Base-by-base conservation (phyloP, 2,329 filamentous ascomycete species). In the Arachnomyces sp. region DNA sequence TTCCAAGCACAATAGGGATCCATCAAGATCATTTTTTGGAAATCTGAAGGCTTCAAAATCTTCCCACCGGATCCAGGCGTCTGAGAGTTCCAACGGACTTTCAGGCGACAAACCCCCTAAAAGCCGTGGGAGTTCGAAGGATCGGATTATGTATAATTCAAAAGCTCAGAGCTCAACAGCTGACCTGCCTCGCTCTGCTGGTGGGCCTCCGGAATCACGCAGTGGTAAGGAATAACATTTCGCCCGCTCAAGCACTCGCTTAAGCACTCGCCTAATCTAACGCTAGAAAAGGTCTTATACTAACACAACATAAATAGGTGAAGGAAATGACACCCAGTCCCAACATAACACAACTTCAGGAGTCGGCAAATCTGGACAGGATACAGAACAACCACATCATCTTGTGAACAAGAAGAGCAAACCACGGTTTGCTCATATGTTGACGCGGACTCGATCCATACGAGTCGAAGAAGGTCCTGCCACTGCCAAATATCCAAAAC, bases 1-100 rank as follows among this genome's bases (percentile, higher is more conserved):
- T 34, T 48, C 60, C 48, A 66, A 64, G 43, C 67, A 70, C 44
- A 53, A 51, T 11, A 62, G 67, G 40, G 67, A 71, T 44, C 51
- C 60, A 3, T 71, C 67, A 3, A 64, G 61, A 36, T 68, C 65
- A 3, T 69, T 71, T 40, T 70, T 71, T 43, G 62, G 66, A 9
- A 69, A 61, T 41, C 54, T 71, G 32, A 69, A 68, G 52, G 66
- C 66, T 4, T 66, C 66, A 3, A 67, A 66, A 46, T 62, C 66
- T 9, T 65, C 65, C 2, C 65, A 69, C 37, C 58, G 55, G 41
- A 45, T 65, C 28, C 63, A 67, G 28, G 51, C 54, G 28, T 67
- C 66, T 14, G 66, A 70, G 42, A 52, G 58, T 31, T 63, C 59
- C 28, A 46, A 44, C 8, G 55, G 55, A 14, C 57, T 61, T 37